Base-by-base conservation (phyloP, 2,329 filamentous ascomycete genomes). In the Aspergillus terreus region DNA sequence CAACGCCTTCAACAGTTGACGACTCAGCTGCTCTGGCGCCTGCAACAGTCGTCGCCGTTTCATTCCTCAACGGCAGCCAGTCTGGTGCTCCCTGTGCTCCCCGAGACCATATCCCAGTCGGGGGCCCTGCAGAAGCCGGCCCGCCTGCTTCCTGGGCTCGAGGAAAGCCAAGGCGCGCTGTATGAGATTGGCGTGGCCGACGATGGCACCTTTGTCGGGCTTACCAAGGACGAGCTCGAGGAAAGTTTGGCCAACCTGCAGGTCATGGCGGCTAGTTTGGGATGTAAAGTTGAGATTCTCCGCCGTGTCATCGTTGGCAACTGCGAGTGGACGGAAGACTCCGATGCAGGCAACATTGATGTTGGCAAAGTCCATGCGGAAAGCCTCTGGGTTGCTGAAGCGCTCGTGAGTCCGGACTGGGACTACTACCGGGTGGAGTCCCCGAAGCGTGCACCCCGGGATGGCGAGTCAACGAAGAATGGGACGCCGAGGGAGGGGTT, bases 131-230 rank as follows among this genome's bases (percentile, higher is more conserved):
- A 75, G 21, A 77, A 78, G 57, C 80, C 80, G 6, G 75, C 76
- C 40, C 79, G 77, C 46, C 71, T 85, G 30, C 70, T 84, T 11
- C 81, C 92, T 2, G 91, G 94, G 0, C 76, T 99, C 7, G 92
- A 97, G 67, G 92, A 96, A 67, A 96, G 91, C 14, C 87, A 90
- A 59, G 94, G 94, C 4, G 94, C 94, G 1, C 72, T 97, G 46
- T 99, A 99, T 62, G 92, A 99, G 70, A 95, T 99, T 68, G 94
- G 94, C 0, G 91, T 99, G 9, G 88, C 92, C 25, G 94, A 99
- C 68, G 91, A 97, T 73, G 94, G 94, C 6, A 90, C 87, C 0
- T 84, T 99, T 52, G 83, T 96, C 40, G 94, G 94, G 0, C 77
- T 99, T 44, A 88, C 90, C 2, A 84, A 88, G 58, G 91, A 96